Base-by-base conservation (phyloP, 2,329 filamentous ascomycete species). In the Amylocarpus encephaloides region DNA sequence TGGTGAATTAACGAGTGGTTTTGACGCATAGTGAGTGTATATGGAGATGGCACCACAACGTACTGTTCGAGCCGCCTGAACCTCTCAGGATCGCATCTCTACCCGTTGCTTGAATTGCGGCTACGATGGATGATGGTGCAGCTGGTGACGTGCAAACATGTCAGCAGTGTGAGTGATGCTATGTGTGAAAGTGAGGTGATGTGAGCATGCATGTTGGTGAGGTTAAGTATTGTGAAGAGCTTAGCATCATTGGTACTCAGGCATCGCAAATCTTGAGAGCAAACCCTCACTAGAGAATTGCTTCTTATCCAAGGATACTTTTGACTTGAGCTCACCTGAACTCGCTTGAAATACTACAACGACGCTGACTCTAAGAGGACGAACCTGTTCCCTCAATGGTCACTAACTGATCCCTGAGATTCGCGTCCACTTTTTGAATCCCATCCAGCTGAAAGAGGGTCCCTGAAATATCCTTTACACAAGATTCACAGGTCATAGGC, bases 51-150 rank as follows among this genome's bases (percentile, higher is more conserved):
- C 36, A 13, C 43, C 38, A 40, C 43, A 51, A 78, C 83, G 63
- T 75, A 91, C 88, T 88, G 70, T 96, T 85, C 65, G 88, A 85
- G 61, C 77, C 79, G 56, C 93, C 93, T 52, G 86, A 91, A 49
- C 93, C 93, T 59, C 93, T 85, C 51, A 98, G 73, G 64, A 98
- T 96, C 41, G 92, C 92, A 78, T 97, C 92, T 64, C 90, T 82
- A 46, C 93, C 93, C 9, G 91, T 96, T 40, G 78, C 76, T 72
- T 96, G 87, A 57, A 97, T 95, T 6, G 92, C 86, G 55, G 83
- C 76, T 29, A 96, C 90, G 57, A 97, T 95, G 41, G 85, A 80
- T 47, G 91, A 96, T 13, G 93, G 93, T 16, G 93, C 82, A 59
- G 88, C 88, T 79, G 7, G 22, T 26, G 4, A 26, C 22, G 7